These are phyloP conservation scores for Tuber umbilicatum DNA, from an alignment of 495 filamentous ascomycete species.

Conservation along the genomic window DNA sequence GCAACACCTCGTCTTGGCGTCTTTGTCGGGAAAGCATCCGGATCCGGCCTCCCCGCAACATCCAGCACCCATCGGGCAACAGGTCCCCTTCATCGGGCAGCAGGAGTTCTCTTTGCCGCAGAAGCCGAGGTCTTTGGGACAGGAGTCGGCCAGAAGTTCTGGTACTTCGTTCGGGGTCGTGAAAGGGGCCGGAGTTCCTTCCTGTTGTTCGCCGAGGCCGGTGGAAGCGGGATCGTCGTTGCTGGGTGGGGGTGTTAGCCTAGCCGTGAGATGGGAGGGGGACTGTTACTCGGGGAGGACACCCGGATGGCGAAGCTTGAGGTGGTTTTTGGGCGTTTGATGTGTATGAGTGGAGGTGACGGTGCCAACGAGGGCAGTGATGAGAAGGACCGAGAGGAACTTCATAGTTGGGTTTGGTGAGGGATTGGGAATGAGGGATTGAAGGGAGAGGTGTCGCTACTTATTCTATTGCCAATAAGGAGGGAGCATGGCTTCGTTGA, in stretches of 20 bases:
- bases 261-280: background rate
- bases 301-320: background rate
- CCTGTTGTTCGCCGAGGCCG: background rate
- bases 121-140: background rate
- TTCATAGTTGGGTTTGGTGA: background rate
- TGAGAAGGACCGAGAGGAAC: background rate
- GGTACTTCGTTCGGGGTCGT: background rate
- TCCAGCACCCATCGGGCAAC: slow-evolving; percentile 24
- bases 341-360: background rate
- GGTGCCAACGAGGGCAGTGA: background rate
- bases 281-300: background rate
- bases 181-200: background rate
- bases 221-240: background rate
- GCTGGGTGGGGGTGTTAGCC: background rate
- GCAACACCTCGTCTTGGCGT: slow-evolving; percentile 30
- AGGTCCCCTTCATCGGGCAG: slow-evolving; percentile 26
- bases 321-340: background rate
- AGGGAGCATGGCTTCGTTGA: background rate
- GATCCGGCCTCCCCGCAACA: slow-evolving; percentile 26
- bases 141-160: background rate
- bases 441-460: background rate
- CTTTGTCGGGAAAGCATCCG: slow-evolving; percentile 31
- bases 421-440: background rate
- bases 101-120: slow-evolving; percentile 10
- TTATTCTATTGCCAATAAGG: background rate